phyloP scores from a whole-genome alignment of 192 early-diverging fungal species.

The Fimicolochytrium jonesii region DNA sequence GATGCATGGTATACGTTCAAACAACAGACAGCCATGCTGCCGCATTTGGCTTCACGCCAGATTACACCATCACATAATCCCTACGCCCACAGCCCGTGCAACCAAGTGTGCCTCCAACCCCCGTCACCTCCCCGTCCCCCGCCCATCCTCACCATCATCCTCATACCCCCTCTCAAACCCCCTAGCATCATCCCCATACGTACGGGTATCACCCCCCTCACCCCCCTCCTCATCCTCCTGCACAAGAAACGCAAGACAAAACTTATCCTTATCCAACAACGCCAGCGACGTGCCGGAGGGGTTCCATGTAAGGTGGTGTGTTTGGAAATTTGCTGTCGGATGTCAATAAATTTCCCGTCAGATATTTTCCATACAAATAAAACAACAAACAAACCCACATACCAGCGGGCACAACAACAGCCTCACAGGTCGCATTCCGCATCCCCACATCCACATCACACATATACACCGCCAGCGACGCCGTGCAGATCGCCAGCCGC shows the following conservation, averaged over 20 bases:
- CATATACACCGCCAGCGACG: conserved; percentile 56
- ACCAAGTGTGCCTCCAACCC: no score
- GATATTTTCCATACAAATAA: background rate
- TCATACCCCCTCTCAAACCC: no score
- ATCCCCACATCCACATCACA: conserved; percentile 44
- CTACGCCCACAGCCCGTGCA: no score
- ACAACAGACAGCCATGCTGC: no score
- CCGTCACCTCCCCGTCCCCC: no score
- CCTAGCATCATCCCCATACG: no score
- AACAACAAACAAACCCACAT: background rate
- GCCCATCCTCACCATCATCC: no score
- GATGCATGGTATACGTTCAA: no score
- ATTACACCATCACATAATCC: no score
- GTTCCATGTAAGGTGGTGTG: conserved; percentile 61
- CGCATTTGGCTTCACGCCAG: no score
- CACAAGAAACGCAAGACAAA: conserved; percentile 56
- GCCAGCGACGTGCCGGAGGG: conserved; percentile 65
- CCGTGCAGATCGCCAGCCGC: conserved; percentile 58
- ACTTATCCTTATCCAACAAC: conserved; percentile 71
- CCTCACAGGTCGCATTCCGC: conserved; percentile 31
- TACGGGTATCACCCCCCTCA: no score
- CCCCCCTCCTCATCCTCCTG: no score
- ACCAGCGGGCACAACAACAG: conserved; percentile 53
- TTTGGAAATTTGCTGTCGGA: conserved; percentile 55
- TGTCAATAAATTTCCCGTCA: conserved; percentile 8